A percentile compares a stretch with the other conserved stretches of the same genome.
These are phyloP conservation scores for Hyphopichia pseudoburtonii DNA, from an alignment of 1,139 yeast species.

Conservation along the genomic window DNA sequence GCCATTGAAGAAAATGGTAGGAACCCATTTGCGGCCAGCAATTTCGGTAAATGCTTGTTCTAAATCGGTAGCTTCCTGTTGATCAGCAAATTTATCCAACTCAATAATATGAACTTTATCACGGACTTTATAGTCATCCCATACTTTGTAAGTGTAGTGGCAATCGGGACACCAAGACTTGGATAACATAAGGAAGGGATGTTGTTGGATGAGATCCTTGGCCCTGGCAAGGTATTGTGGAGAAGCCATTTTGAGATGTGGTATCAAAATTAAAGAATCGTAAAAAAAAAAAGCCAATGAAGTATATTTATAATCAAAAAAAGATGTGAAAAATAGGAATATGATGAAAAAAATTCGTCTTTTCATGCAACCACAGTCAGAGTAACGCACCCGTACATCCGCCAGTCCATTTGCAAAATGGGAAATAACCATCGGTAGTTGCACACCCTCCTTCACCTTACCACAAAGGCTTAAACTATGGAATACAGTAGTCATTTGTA, in stretches of 20 bases:
- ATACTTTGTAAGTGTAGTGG: conserved; percentile 56
- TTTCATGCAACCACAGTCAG: no score
- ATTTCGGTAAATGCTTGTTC: conserved; percentile 61
- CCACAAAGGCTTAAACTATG: no score
- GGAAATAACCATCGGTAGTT: no score
- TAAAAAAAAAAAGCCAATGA: no score
- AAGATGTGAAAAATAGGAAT: no score
- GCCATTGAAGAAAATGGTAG: conserved; percentile 68
- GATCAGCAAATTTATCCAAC: conserved; percentile 54
- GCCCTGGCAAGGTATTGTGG: conserved; percentile 28
- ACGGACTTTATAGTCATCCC: conserved; percentile 49
- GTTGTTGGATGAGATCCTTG: conserved; percentile 40
- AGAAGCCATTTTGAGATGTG: conserved; percentile 2
- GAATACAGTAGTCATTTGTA: no score
- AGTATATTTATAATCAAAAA: no score
- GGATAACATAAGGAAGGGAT: conserved; percentile 57
- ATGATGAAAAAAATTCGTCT: no score
- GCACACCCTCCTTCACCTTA: no score
- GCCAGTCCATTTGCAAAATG: no score
- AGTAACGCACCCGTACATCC: no score
- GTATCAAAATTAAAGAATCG: background rate
- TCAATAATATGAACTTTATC: conserved; percentile 56
- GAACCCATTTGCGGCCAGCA: conserved; percentile 70
- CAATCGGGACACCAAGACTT: conserved; percentile 83
- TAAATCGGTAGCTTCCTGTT: conserved; percentile 51